Evolutionary conservation across 495 filamentous ascomycete genomes (phyloP).

Genomic region (Poronia punctata): DNA sequence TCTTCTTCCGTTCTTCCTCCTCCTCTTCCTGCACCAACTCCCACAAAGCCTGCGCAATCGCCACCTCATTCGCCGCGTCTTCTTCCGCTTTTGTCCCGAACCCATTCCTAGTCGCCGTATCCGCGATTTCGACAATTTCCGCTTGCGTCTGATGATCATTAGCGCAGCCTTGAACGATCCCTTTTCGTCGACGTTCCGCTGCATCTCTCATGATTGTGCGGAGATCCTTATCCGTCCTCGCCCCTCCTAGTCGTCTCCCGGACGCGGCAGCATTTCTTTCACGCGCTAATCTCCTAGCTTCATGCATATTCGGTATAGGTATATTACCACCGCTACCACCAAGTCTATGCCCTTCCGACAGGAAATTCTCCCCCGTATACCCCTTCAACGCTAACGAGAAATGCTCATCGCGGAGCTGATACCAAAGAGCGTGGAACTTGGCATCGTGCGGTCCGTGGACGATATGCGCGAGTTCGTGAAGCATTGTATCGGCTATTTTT

Average conservation of each 20-base stretch:
- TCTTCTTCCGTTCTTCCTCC: constrained; percentile 63
- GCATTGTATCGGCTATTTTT: constrained; percentile 80
- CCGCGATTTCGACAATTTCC: constrained; percentile 53
- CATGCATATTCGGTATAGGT: constrained; percentile 63
- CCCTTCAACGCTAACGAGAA: constrained; percentile 67
- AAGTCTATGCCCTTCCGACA: constrained; percentile 64
- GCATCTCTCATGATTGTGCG: constrained; percentile 69
- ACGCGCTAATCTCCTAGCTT: constrained; percentile 69
- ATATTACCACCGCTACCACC: constrained; percentile 63
- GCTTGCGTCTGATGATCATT: constrained; percentile 54
- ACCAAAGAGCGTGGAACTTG: constrained; percentile 78
- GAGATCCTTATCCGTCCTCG: constrained; percentile 67
- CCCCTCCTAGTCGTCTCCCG: too few species aligned
- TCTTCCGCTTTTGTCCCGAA: constrained; percentile 81
- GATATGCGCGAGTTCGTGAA: constrained; percentile 93
- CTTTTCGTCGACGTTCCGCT: constrained; percentile 58
- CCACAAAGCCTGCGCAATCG: constrained; percentile 82
- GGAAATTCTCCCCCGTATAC: constrained; percentile 88
- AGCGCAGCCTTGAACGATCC: constrained; percentile 63
- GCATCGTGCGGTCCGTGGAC: constrained; percentile 75
- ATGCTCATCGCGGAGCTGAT: constrained; percentile 81
- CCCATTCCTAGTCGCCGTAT: constrained; percentile 63
- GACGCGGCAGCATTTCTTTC: too few species aligned
- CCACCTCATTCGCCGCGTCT: constrained; percentile 81
- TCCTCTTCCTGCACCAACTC: constrained; percentile 67